Percentiles rank a stretch among this genome's conserved stretches.
phyloP scores from a whole-genome alignment of 768 basidiomycete species.

The Psilocybe subaeruginosa region DNA sequence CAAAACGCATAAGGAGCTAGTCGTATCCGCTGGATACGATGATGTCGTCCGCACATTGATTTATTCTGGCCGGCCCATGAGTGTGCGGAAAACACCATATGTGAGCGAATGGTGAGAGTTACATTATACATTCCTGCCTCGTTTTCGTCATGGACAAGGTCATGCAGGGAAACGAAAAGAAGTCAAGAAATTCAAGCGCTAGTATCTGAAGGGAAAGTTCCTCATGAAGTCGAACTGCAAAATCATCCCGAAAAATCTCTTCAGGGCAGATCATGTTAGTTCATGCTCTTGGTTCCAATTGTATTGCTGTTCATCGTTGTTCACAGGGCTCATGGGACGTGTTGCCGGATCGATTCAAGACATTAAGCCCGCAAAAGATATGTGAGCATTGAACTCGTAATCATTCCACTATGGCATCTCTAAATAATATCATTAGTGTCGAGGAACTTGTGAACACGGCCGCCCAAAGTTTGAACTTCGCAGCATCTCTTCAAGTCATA shows the following conservation, averaged over 20 bases:
- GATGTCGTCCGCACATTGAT: conserved; percentile 73
- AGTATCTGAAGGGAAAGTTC: conserved; percentile 67
- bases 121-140: neutral
- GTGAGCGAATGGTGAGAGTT: conserved; percentile 65
- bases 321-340: conserved; percentile 75
- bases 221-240: conserved; percentile 74
- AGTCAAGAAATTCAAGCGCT: conserved; percentile 61
- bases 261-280: conserved; percentile 62
- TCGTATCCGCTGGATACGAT: conserved; percentile 74
- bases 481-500: conserved; percentile 41
- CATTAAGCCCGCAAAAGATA: conserved; percentile 83
- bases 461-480: conserved; percentile 52
- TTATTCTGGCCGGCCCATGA: conserved; percentile 80
- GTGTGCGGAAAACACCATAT: conserved; percentile 81
- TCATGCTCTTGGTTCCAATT: neutral
- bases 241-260: conserved; percentile 68
- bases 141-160: neutral
- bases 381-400: conserved; percentile 52
- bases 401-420: conserved; percentile 13
- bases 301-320: neutral
- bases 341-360: conserved; percentile 77
- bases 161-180: conserved; percentile 60
- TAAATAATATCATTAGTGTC: conserved; percentile 46
- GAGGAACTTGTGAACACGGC: conserved; percentile 83
- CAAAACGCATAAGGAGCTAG: conserved; percentile 67